Evolutionary conservation across 805 yeast species (phyloP), one percentile per base, ranked within the genome.

Genomic region (Candida qinlingensis): DNA sequence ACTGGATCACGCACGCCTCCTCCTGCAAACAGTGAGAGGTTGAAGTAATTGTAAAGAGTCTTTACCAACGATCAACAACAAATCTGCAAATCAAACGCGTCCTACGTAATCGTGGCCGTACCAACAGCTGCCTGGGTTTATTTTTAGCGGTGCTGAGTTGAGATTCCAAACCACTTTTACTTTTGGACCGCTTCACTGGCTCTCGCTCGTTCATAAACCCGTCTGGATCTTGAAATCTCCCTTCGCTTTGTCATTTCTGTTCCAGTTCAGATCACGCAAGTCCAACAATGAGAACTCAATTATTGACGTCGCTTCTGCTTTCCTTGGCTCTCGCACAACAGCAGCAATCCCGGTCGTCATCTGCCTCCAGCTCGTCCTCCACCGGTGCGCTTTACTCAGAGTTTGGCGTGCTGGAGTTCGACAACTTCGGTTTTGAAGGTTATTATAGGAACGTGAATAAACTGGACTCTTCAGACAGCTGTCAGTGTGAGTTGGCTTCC

Each of bases 341-440:
- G 25, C 53, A 11, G n/a, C 42, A 11, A 31, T 9, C 45, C 12
- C 31, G 41, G 5, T 39, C 47, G 7, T 13, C 51, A 13, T 36
- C 49, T 5, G 42, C 54, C 5, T 39, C 54, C 7, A 41, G 55
- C 3, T 31, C 54, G 2, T 42, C 53, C 1, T 41, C 54, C 7
- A 26, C 46, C 1, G 44, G 49, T 3, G 49, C 58, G 4, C 49
- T 51, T 19, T 60, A 57, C 37, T 33, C 50, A 4, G 58, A 67
- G 37, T 68, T 59, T 37, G 69, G 70, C 35, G 70, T 69, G 5
- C 54, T 81, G 13, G 76, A 76, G 52, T 80, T 79, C 48, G 65
- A 66, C 10, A 81, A 81, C 60, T 61, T 80, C 29, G 87, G 87
- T 0, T 81, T 66, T 56, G 60, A 67, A 4, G 87, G 87, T 7